Evolutionary conservation across 1,284 basidiomycete genomes (phyloP).

Genomic region (Veloboletus limbatus): DNA sequence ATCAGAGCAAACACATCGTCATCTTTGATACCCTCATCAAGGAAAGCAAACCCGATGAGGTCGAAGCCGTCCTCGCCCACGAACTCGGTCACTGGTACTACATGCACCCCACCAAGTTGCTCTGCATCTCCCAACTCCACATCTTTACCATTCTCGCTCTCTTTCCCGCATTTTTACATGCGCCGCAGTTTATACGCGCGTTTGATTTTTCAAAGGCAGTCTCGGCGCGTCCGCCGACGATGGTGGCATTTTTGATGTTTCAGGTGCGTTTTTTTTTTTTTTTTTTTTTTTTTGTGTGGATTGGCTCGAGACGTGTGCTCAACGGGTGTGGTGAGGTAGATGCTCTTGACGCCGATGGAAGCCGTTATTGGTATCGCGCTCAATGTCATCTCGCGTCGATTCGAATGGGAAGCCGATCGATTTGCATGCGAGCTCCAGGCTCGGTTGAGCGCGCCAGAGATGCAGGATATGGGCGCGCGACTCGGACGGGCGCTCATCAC

Average conservation of each 20-base stretch:
- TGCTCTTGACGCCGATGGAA: conserved; percentile 83
- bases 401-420: conserved; percentile 89
- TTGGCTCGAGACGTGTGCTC: too few relatives aligned
- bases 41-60: conserved; percentile 82
- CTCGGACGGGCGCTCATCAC: conserved; percentile 77
- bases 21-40: conserved; percentile 97
- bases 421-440: conserved; percentile 72
- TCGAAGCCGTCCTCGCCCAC: conserved; percentile 89
- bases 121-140: conserved; percentile 84
- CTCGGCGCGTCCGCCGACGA: conserved; percentile 71
- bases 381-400: conserved; percentile 78
- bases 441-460: conserved; percentile 43
- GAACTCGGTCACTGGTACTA: conserved; percentile 96
- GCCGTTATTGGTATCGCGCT: conserved; percentile 73
- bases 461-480: conserved; percentile 76
- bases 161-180: conserved; percentile 91
- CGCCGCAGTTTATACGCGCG: conserved; percentile 77
- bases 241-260: conserved; percentile 88
- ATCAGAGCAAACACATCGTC: conserved; percentile 86
- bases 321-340: conserved; percentile 46
- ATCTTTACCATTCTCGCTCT: conserved; percentile 82
- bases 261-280: conserved; percentile 56
- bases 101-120: conserved; percentile 86
- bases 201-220: conserved; percentile 82
- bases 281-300: too few relatives aligned